These are phyloP conservation scores for Rubia peregrina DNA, from an alignment of 305 asterid species.

Conservation along the genomic window DNA sequence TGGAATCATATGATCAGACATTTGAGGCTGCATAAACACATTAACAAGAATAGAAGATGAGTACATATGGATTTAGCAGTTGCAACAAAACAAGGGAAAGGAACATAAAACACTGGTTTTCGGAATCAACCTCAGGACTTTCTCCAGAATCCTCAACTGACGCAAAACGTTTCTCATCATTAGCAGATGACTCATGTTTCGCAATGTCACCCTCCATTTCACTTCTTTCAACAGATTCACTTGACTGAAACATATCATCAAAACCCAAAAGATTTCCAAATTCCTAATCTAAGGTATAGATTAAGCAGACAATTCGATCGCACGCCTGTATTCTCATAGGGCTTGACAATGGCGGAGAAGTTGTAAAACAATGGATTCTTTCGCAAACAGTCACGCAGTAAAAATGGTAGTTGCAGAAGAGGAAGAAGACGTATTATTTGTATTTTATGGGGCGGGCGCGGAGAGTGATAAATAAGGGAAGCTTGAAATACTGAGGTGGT, in stretches of 20 bases:
- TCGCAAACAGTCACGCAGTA: background rate
- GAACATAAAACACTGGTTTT: conserved; percentile 21
- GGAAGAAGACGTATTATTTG: background rate
- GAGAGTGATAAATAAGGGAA: background rate
- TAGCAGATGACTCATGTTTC: conserved; percentile 15
- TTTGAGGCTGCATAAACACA: conserved; percentile 11
- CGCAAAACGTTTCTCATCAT: conserved; percentile 15
- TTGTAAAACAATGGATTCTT: background rate
- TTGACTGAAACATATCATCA: background rate
- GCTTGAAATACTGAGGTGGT: background rate
- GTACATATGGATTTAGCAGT: background rate
- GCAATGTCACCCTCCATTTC: background rate
- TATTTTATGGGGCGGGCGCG: background rate
- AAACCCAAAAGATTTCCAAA: conserved; percentile 13
- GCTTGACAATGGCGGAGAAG: background rate
- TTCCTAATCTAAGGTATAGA: background rate
- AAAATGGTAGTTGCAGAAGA: no score
- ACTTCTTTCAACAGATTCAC: background rate
- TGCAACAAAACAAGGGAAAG: background rate
- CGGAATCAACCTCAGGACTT: conserved; percentile 19
- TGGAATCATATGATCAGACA: conserved; percentile 1
- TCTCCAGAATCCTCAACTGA: conserved; percentile 15
- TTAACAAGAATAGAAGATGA: background rate
- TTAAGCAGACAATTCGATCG: background rate
- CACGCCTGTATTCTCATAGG: background rate